Percentiles rank a stretch among this genome's conserved stretches.
Evolutionary conservation across 2,329 filamentous ascomycete genomes (phyloP).

Genomic region (Aspergillus intermedius): DNA sequence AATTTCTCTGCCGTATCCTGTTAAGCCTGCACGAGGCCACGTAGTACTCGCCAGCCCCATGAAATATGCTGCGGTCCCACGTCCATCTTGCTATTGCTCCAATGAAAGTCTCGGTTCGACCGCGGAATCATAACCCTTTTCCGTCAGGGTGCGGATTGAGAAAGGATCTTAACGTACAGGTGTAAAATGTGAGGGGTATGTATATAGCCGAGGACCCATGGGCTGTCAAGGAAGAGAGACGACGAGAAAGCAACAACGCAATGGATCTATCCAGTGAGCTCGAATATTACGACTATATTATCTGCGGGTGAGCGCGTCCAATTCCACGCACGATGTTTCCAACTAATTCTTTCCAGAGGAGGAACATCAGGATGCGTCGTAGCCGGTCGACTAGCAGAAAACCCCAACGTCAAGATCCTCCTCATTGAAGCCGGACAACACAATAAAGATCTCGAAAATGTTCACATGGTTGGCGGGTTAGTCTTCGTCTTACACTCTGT

Average conservation of each 20-base stretch:
- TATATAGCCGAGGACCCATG: not conserved
- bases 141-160: not conserved
- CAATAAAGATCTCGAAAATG: conserved; percentile 40
- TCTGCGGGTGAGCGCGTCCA: conserved; percentile 20
- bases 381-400: conserved; percentile 43
- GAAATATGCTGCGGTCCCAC: not conserved
- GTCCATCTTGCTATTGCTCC: not conserved
- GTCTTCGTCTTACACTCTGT: conserved; percentile 1
- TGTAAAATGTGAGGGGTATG: not conserved
- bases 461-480: conserved; percentile 41
- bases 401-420: conserved; percentile 35
- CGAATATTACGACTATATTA: conserved; percentile 21
- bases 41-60: not conserved
- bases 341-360: conserved; percentile 25
- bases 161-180: not conserved
- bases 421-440: conserved; percentile 46
- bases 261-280: not conserved
- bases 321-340: not conserved
- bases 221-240: not conserved
- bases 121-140: not conserved
- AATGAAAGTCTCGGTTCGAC: not conserved
- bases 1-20: not conserved
- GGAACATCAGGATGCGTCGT: conserved; percentile 46
- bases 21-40: not conserved
- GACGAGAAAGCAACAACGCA: not conserved